Conservation (phyloP, 2,329 filamentous ascomycete genomes). For the Elsinoe arachidis region DNA sequence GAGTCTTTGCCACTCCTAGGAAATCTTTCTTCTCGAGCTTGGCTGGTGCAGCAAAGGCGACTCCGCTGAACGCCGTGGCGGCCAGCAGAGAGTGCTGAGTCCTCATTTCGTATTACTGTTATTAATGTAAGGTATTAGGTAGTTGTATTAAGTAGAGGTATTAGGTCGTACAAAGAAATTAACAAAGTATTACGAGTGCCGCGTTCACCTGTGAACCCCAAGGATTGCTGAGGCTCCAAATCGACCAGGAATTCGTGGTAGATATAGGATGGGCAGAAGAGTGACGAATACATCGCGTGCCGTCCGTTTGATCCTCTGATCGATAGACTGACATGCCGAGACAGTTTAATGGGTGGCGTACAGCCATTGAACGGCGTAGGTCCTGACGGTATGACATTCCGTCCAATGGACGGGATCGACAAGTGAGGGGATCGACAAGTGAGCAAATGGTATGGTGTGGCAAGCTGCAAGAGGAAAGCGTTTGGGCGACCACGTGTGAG, state of each 20-base stretch:
- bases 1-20: neutral
- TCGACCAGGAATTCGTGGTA: constrained; percentile 1
- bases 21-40: constrained; percentile 4
- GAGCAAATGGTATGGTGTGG: neutral
- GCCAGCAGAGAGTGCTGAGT: constrained; percentile 4
- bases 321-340: constrained; percentile 5
- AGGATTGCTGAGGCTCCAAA: neutral
- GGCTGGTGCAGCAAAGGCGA: neutral
- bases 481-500: neutral
- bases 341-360: neutral
- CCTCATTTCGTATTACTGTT: constrained; percentile 5
- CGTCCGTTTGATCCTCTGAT: constrained; percentile 1
- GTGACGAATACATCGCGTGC: neutral
- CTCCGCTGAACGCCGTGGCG: neutral
- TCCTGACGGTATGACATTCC: neutral
- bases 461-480: neutral
- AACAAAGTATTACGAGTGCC: neutral
- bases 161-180: neutral
- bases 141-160: neutral
- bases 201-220: constrained; percentile 6
- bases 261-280: neutral
- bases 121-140: neutral
- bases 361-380: neutral
- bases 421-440: neutral
- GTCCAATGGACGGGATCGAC: neutral